Base-by-base conservation (phyloP, 2,329 filamentous ascomycete species). In the Talaromyces pinophilus region DNA sequence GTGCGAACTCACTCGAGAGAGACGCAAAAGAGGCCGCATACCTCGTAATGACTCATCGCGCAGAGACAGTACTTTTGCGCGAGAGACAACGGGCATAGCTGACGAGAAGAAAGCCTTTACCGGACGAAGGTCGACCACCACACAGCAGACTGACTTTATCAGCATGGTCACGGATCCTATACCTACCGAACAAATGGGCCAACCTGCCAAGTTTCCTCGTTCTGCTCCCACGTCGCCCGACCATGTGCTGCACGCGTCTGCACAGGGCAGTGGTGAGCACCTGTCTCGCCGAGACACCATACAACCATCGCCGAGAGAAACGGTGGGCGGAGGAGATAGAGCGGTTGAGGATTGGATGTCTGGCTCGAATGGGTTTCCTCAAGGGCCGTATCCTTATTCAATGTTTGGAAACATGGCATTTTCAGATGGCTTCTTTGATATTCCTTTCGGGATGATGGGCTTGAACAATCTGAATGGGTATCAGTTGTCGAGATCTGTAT, bases 1-100 rank as follows among this genome's bases (percentile, higher is more conserved):
- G 44, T 97, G 93, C 81, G 92, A 97, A 80, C 97, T 97, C 78
- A 89, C 93, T 65, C 89, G 94, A 59, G 92, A 96, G 79, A 88
- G 92, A 70, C 96, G 97, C 82, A 97, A 97, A 84, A 87, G 93
- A 77, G 94, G 93, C 67, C 96, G 97, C 75, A 93, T 92, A 42
- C 76, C 77, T 15, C 76, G 77, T 92, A 69, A 93, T 94, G 78
- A 90, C 94, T 19, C 72, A 17, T 42, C 55, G 22, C 65, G 70
- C 19, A 62, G 69, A 13, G 68, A 64, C 15, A 30, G 63, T 7
- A 50, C 55, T 11, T 13, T 52, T 63, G 10, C 67, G 65, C 38
- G 65, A 62, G 50, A 52, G 40, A n/a, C 50, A 33, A 54, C 50
- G 50, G 25, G 52, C 55, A 44, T 54, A 67, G 52, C 25, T 10